Percentiles rank a stretch among this genome's conserved stretches.
These are phyloP conservation scores for Prunus yedoensis DNA, from an alignment of 331 rosid genomes.

Conservation along the genomic window DNA sequence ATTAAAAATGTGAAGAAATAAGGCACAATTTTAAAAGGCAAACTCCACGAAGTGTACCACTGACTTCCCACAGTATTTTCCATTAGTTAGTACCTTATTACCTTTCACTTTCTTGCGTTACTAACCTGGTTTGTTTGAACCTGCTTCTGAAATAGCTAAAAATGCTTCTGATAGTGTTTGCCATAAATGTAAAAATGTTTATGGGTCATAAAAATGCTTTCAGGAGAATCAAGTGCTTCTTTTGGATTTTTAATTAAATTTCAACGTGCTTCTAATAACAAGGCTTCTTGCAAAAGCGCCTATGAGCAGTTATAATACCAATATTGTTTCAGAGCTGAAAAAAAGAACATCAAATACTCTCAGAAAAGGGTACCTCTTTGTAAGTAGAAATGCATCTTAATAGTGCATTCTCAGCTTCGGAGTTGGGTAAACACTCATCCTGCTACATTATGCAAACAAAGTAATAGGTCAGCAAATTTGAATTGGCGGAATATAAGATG, in stretches of 20 bases:
- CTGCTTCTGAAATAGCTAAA: too few species aligned
- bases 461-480: conserved; percentile 6
- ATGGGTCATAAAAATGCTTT: too few species aligned
- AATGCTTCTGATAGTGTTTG: too few species aligned
- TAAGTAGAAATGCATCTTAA: conserved; percentile 62
- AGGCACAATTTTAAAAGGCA: background rate
- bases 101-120: background rate
- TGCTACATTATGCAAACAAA: conserved; percentile 16
- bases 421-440: conserved; percentile 20
- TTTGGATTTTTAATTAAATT: too few species aligned
- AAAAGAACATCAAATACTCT: too few species aligned
- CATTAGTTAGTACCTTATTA: background rate
- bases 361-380: conserved; percentile 44
- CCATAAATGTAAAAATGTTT: too few species aligned
- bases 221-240: too few species aligned
- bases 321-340: too few species aligned
- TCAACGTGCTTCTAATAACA: too few species aligned
- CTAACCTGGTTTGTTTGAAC: background rate
- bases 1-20: background rate
- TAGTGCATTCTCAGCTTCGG: conserved; percentile 54
- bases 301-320: too few species aligned
- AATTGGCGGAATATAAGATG: background rate
- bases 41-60: background rate
- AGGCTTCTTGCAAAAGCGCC: too few species aligned
- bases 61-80: background rate